phyloP scores from a whole-genome alignment of 257 asterid species.

The Ballota nigra region DNA sequence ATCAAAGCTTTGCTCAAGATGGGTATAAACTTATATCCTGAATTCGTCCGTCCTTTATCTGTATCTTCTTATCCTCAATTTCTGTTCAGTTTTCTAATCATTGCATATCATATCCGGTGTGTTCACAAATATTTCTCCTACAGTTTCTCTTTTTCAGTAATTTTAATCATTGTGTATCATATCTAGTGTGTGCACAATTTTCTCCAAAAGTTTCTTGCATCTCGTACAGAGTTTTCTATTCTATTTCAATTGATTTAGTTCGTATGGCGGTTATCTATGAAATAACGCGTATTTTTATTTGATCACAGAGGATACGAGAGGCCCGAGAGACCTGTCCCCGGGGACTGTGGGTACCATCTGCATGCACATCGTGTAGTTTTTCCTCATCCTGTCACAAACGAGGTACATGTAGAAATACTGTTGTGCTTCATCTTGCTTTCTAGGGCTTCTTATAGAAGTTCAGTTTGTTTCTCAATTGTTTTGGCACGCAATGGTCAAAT shows the following conservation, averaged over 20 bases:
- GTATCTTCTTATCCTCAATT: background rate
- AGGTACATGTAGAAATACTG: conserved; percentile 40
- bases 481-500: background rate
- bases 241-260: background rate
- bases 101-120: background rate
- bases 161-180: too few relatives aligned
- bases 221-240: background rate
- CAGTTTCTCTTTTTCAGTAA: too few relatives aligned
- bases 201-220: background rate
- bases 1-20: conserved; percentile 71
- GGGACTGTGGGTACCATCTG: conserved; percentile 93
- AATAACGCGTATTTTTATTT: conserved; percentile 14
- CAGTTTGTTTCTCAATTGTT: background rate
- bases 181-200: background rate
- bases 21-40: conserved; percentile 50
- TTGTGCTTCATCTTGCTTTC: conserved; percentile 5
- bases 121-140: background rate
- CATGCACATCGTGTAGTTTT: conserved; percentile 77
- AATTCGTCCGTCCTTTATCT: background rate
- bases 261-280: background rate
- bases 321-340: conserved; percentile 94
- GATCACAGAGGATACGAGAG: conserved; percentile 67
- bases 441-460: background rate
- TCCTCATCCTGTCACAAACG: conserved; percentile 61
- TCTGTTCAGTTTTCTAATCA: background rate